These are phyloP conservation scores for Ulota crispa DNA, from an alignment of 225 moss, liverwort and hornwort genomes.

Conservation along the genomic window DNA sequence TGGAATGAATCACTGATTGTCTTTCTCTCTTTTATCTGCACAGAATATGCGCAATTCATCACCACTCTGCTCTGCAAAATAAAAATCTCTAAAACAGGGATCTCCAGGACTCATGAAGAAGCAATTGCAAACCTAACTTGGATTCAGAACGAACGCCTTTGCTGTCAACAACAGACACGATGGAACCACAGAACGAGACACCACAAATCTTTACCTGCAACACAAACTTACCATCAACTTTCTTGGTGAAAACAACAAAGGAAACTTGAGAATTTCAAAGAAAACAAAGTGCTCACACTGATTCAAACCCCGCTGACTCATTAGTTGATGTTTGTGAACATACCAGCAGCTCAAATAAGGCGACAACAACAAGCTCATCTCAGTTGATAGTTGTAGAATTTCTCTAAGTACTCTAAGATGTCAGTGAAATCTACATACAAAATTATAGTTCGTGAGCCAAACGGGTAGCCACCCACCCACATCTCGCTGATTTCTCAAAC, in stretches of 20 bases:
- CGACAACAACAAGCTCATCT: not conserved
- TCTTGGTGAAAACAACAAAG: not conserved
- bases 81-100: not conserved
- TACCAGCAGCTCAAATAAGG: not conserved
- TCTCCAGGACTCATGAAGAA: not conserved
- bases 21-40: constrained; percentile 6
- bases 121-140: constrained; percentile 2
- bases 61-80: not conserved
- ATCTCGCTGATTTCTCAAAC: not conserved
- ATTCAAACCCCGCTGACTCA: not conserved
- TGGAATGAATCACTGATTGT: not conserved
- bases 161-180: not conserved
- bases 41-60: not conserved
- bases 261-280: not conserved
- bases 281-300: not conserved
- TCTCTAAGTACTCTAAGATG: not conserved
- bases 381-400: not conserved
- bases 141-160: not conserved
- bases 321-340: not conserved
- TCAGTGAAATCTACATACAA: not conserved
- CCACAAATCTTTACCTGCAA: not conserved
- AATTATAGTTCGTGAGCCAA: not conserved
- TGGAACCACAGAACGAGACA: not conserved
- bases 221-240: not conserved
- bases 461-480: not conserved